A percentile compares a stretch with the other conserved stretches of the same genome.
phyloP scores from a whole-genome alignment of 345 rosid genomes.

The Gossypium thurberi region DNA sequence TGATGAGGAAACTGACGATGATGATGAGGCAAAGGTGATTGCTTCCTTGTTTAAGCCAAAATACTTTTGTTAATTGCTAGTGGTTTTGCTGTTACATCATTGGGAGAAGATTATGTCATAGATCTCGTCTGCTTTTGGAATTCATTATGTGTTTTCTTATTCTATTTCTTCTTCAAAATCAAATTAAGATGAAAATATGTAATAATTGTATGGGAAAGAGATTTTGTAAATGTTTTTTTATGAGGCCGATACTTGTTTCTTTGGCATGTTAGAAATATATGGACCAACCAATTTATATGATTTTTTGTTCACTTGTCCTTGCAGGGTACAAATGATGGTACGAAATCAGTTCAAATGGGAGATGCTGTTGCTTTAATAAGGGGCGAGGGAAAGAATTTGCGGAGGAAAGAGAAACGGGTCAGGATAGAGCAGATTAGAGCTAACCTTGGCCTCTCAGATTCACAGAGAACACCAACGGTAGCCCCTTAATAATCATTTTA shows the following conservation, averaged over 20 bases:
- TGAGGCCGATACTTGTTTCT: not conserved
- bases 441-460: conserved; percentile 90
- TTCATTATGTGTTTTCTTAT: not conserved
- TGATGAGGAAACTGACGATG: conserved; percentile 49
- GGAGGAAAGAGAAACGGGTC: conserved; percentile 87
- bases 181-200: not conserved
- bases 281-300: not conserved
- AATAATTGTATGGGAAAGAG: not conserved
- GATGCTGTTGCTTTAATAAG: conserved; percentile 86
- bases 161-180: not conserved
- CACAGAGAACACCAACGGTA: conserved; percentile 93
- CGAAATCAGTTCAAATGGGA: conserved; percentile 52
- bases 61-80: not conserved
- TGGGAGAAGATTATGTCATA: not conserved
- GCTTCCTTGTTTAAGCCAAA: conserved; percentile 12
- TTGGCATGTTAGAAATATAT: not conserved
- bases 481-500: not conserved
- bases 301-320: conserved; percentile 6
- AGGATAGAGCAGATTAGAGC: conserved; percentile 95
- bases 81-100: not conserved
- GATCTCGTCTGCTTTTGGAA: not conserved
- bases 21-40: conserved; percentile 41
- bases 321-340: conserved; percentile 36
- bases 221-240: not conserved
- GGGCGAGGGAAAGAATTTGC: conserved; percentile 64